phyloP scores from a whole-genome alignment of 352 stramenopile species.

The Phytopythium chamaehyphon region DNA sequence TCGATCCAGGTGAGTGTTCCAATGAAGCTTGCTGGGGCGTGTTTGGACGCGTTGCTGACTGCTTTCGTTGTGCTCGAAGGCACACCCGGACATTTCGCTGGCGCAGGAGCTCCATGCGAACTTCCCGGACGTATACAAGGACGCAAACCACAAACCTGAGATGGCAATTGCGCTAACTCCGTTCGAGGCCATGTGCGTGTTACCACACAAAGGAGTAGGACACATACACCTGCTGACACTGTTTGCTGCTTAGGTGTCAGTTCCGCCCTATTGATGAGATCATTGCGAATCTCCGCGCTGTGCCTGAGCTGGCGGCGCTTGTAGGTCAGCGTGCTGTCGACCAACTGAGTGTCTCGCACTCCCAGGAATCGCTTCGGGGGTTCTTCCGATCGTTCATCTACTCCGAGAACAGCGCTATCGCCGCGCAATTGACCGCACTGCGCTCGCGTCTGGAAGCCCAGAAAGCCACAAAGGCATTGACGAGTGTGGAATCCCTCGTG shows the following conservation, averaged over 20 bases:
- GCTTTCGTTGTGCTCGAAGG: conserved; percentile 11
- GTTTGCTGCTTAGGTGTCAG: conserved; percentile 40
- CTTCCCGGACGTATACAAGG: conserved; percentile 94
- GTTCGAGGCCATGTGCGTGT: conserved; percentile 92
- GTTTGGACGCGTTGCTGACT: neutral
- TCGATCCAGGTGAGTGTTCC: conserved; percentile 89
- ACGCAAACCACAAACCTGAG: conserved; percentile 99
- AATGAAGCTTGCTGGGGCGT: no score
- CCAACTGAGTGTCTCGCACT: conserved; percentile 29
- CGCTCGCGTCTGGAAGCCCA: conserved; percentile 67
- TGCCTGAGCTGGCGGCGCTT: conserved; percentile 88
- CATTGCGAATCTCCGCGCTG: conserved; percentile 72
- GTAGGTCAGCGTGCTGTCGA: conserved; percentile 37
- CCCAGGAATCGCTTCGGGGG: conserved; percentile 41
- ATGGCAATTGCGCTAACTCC: conserved; percentile 97
- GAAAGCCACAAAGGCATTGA: conserved; percentile 15
- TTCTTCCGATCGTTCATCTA: conserved; percentile 84
- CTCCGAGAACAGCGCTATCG: conserved; percentile 61
- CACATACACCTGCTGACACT: neutral
- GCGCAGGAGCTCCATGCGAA: conserved; percentile 75
- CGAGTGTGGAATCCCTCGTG: conserved; percentile 73
- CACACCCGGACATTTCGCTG: conserved; percentile 83
- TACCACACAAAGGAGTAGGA: neutral
- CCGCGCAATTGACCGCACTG: conserved; percentile 69
- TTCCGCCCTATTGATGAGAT: conserved; percentile 95